Conservation (phyloP, 805 yeast genomes). For the Candida easanensis region DNA sequence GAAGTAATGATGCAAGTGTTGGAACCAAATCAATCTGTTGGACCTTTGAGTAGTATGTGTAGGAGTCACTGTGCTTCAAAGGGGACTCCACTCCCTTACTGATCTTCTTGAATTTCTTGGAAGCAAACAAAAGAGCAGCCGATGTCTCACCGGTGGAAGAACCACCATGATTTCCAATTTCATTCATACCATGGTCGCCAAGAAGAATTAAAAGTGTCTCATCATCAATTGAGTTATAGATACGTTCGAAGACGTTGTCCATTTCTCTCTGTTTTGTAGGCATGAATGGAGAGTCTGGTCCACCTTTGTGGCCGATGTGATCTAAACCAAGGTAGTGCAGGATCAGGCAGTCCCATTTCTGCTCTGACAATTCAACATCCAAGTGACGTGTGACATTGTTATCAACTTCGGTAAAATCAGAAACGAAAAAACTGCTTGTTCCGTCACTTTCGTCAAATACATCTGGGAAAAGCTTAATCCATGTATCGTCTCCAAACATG, state of each 20-base stretch:
- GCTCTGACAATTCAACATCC: conserved; percentile 47
- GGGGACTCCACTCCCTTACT: conserved; percentile 20
- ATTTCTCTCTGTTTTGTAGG: conserved; percentile 78
- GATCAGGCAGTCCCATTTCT: conserved; percentile 80
- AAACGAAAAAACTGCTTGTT: conserved; percentile 89
- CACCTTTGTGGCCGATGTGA: conserved; percentile 97
- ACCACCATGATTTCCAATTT: conserved; percentile 95
- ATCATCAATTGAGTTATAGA: conserved; percentile 47
- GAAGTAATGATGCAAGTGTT: conserved; percentile 71
- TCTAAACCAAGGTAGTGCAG: conserved; percentile 92
- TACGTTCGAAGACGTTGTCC: conserved; percentile 60
- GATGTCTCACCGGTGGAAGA: conserved; percentile 90
- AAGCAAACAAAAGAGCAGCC: conserved; percentile 70
- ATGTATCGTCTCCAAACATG: conserved; percentile 97
- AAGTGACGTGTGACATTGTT: conserved; percentile 88
- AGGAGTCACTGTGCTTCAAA: conserved; percentile 38
- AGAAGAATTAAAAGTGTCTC: conserved; percentile 66
- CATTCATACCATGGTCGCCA: conserved; percentile 98
- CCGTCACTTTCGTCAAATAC: conserved; percentile 73
- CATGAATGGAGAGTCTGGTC: conserved; percentile 82
- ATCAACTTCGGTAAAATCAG: conserved; percentile 94
- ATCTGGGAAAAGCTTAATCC: conserved; percentile 86
- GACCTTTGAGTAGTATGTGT: conserved; percentile 47
- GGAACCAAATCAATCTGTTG: conserved; percentile 89
- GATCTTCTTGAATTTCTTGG: conserved; percentile 50